Conservation (phyloP, 2,329 filamentous ascomycete species). For the Cladosporium sp. region DNA sequence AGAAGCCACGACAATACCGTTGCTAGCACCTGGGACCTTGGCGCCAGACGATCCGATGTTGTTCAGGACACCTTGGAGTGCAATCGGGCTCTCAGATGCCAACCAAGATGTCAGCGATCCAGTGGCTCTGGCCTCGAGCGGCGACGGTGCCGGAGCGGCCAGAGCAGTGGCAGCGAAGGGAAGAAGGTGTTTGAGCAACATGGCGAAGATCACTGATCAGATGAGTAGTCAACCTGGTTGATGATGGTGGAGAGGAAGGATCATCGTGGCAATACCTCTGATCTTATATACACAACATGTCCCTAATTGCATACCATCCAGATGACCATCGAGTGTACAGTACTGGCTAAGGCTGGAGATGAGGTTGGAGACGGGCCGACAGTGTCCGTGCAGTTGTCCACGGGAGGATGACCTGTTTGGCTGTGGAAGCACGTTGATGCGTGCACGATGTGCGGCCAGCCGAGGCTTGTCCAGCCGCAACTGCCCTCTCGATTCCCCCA, state of each 20-base stretch:
- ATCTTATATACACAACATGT: background rate
- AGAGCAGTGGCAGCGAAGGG: conserved; percentile 15
- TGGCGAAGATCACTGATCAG: conserved; percentile 7
- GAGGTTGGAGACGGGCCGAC: conserved; percentile 5
- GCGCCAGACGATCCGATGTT: conserved; percentile 59
- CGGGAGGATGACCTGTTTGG: background rate
- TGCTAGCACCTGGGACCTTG: conserved; percentile 49
- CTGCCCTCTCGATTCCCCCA: conserved; percentile 1
- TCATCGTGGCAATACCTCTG: background rate
- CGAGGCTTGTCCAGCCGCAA: background rate
- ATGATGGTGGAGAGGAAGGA: background rate
- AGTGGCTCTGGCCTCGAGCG: conserved; percentile 25
- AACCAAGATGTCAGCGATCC: conserved; percentile 40
- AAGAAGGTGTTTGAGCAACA: conserved; percentile 15
- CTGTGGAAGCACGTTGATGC: background rate
- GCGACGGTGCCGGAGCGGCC: conserved; percentile 23
- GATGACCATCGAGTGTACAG: conserved; percentile 3
- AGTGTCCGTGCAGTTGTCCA: background rate
- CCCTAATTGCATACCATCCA: background rate
- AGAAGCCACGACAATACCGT: conserved; percentile 58
- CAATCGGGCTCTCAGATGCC: conserved; percentile 48
- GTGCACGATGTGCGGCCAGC: background rate
- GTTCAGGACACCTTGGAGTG: conserved; percentile 55
- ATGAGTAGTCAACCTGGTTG: background rate
- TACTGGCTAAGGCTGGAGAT: background rate